phyloP scores from a whole-genome alignment of 192 early-diverging fungal species.

The Phycomyces nitens region DNA sequence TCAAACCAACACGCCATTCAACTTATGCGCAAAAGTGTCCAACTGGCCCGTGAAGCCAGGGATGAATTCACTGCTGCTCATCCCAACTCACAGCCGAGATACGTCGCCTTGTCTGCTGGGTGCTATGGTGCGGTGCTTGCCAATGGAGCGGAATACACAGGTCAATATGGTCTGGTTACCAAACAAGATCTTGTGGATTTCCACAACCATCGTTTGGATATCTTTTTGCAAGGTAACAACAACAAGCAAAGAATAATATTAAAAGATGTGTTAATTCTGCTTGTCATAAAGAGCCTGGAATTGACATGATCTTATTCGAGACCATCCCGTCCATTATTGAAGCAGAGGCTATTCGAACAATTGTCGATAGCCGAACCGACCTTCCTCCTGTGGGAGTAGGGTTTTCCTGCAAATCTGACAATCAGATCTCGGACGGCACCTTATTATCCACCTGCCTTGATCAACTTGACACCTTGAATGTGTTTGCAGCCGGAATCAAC shows the following conservation, averaged over 20 bases:
- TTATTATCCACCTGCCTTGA: constrained; percentile 39
- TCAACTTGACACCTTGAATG: constrained; percentile 14
- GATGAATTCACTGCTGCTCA: constrained; percentile 24
- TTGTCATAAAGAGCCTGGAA: constrained; percentile 7
- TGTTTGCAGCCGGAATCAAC: constrained; percentile 62
- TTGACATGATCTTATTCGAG: constrained; percentile 67
- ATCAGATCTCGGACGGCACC: constrained; percentile 47
- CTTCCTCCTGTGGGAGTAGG: constrained; percentile 55
- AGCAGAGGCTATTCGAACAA: constrained; percentile 43
- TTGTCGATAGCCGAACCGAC: constrained; percentile 26
- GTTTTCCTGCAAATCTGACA: constrained; percentile 45
- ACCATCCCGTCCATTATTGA: constrained; percentile 63
- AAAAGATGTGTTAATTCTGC: background rate
- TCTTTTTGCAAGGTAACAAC: constrained; percentile 30
- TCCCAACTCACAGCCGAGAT: constrained; percentile 10
- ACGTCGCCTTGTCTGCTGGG: constrained; percentile 60
- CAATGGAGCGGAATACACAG: constrained; percentile 64
- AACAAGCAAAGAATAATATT: background rate
- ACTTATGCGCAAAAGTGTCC: constrained; percentile 40
- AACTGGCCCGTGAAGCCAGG: constrained; percentile 48
- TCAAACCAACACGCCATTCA: constrained; percentile 27
- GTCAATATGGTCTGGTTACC: constrained; percentile 46
- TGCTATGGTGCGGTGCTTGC: constrained; percentile 63
- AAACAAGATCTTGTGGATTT: constrained; percentile 46
- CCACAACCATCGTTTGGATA: constrained; percentile 44